phyloP scores from a whole-genome alignment of 2,329 filamentous ascomycete species.

The Colletotrichum spinosum region DNA sequence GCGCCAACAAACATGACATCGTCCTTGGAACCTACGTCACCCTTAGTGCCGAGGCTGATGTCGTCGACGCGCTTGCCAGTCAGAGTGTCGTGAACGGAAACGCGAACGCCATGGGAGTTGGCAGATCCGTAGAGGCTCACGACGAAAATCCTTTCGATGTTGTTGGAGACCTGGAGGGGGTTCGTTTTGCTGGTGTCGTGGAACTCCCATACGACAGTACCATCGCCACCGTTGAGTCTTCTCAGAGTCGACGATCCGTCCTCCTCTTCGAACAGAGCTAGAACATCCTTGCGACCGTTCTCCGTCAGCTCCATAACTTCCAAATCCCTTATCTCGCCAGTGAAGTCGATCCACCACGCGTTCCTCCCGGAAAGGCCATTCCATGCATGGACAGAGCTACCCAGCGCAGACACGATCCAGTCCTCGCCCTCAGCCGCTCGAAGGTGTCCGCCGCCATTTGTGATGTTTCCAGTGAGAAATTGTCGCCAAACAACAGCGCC shows the following conservation, averaged over 20 bases:
- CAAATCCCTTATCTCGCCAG: constrained; percentile 72
- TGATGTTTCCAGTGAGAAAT: constrained; percentile 66
- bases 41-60: constrained; percentile 78
- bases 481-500: constrained; percentile 91
- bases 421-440: constrained; percentile 83
- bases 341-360: constrained; percentile 76
- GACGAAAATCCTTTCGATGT: constrained; percentile 79
- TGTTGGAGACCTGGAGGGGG: constrained; percentile 79
- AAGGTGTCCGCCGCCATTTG: constrained; percentile 64
- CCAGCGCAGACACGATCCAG: constrained; percentile 80
- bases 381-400: constrained; percentile 81
- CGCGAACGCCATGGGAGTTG: constrained; percentile 80
- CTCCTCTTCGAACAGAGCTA: constrained; percentile 74
- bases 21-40: constrained; percentile 72
- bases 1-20: constrained; percentile 81
- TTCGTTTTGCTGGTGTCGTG: constrained; percentile 75
- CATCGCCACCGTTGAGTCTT: constrained; percentile 78
- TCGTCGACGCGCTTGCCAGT: constrained; percentile 81
- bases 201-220: constrained; percentile 83
- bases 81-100: constrained; percentile 77
- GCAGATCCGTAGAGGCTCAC: constrained; percentile 78
- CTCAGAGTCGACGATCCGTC: constrained; percentile 70
- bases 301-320: constrained; percentile 82
- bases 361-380: constrained; percentile 84
- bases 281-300: constrained; percentile 73